Conservation (phyloP, 2,329 filamentous ascomycete species). For the Aureobasidium namibiae region DNA sequence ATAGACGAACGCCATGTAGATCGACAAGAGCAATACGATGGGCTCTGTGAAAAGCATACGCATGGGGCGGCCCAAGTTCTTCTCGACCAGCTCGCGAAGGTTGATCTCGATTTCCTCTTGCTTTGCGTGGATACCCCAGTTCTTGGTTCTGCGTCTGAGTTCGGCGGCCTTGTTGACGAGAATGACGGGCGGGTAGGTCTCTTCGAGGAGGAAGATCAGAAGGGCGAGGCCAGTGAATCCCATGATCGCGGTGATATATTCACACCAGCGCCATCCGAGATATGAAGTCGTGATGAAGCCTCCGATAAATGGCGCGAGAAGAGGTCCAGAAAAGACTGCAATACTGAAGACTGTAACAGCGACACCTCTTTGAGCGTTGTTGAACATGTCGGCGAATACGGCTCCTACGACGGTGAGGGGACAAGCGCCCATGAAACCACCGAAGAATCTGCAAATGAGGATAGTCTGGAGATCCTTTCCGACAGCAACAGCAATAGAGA, state of each 20-base stretch:
- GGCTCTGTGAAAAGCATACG: conserved; percentile 43
- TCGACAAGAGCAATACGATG: conserved; percentile 39
- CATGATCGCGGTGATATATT: conserved; percentile 47
- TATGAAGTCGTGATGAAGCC: conserved; percentile 26
- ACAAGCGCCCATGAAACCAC: conserved; percentile 28
- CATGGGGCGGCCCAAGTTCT: conserved; percentile 34
- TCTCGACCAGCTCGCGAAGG: conserved; percentile 27
- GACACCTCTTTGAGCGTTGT: conserved; percentile 30
- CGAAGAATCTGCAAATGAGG: conserved; percentile 32
- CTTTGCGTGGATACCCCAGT: conserved; percentile 54
- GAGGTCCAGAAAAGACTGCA: conserved; percentile 28
- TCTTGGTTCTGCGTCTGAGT: conserved; percentile 46
- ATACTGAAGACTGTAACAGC: conserved; percentile 31
- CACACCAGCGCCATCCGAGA: conserved; percentile 44
- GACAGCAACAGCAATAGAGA: conserved; percentile 40
- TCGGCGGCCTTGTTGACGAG: conserved; percentile 49
- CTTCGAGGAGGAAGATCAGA: conserved; percentile 46
- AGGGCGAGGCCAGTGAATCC: conserved; percentile 43
- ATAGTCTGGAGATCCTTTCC: conserved; percentile 31
- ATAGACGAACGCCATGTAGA: conserved; percentile 36
- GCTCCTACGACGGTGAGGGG: conserved; percentile 41
- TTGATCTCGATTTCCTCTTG: conserved; percentile 33
- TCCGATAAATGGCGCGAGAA: conserved; percentile 25
- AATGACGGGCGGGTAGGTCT: conserved; percentile 52
- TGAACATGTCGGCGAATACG: conserved; percentile 50